Conservation (phyloP, 2,329 filamentous ascomycete genomes). For the Ophiosphaerella korrae region DNA sequence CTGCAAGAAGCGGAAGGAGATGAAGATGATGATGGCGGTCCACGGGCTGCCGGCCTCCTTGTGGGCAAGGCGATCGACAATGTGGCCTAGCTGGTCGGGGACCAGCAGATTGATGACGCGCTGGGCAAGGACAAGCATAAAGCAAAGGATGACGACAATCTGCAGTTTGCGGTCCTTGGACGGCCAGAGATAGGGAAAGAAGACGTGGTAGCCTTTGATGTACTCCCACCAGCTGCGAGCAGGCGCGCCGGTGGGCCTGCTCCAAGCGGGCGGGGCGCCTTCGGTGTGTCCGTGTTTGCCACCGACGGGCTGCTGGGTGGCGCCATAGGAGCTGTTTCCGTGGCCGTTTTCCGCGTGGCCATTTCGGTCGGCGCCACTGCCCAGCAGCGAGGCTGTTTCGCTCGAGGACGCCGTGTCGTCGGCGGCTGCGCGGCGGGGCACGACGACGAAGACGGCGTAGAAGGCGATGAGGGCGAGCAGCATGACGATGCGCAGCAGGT, state of each 20-base stretch:
- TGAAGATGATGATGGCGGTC: constrained; percentile 75
- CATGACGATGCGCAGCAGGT: constrained; percentile 70
- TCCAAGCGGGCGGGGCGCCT: constrained; percentile 78
- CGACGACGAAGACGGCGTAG: constrained; percentile 62
- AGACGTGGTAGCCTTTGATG: constrained; percentile 85
- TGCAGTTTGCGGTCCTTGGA: constrained; percentile 77
- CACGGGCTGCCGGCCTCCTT: constrained; percentile 65
- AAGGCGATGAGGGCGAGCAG: constrained; percentile 64
- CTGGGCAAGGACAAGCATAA: constrained; percentile 78
- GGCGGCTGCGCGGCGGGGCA: constrained; percentile 25
- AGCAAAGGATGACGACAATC: constrained; percentile 79
- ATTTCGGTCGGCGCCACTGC: constrained; percentile 49
- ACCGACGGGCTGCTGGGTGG: constrained; percentile 49
- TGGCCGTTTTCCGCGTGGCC: constrained; percentile 55
- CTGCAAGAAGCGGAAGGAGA: constrained; percentile 80
- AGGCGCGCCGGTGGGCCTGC: constrained; percentile 83
- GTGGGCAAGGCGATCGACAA: constrained; percentile 75
- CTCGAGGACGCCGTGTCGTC: constrained; percentile 42
- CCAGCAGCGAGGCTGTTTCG: constrained; percentile 69
- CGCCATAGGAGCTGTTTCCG: constrained; percentile 60
- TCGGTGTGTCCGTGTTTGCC: constrained; percentile 53
- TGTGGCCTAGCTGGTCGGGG: constrained; percentile 76
- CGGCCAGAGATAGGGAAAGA: constrained; percentile 97
- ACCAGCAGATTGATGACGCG: constrained; percentile 86
- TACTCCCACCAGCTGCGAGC: constrained; percentile 97